Percentiles rank a stretch among this genome's conserved stretches.
Evolutionary conservation across 163 green algal species (phyloP).

Genomic region (Picocystis sp.): DNA sequence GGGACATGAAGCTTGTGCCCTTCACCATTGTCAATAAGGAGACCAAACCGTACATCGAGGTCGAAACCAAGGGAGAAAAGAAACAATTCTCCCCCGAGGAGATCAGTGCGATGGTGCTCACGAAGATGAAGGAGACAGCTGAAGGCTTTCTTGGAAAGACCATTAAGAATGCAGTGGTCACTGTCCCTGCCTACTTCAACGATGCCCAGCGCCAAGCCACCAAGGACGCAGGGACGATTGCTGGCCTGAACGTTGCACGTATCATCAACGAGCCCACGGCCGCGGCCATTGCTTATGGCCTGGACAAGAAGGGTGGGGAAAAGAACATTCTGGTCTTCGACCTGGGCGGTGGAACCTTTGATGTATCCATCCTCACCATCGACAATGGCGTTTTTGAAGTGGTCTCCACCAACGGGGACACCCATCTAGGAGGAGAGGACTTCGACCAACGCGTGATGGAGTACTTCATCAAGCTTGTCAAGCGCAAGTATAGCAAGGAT

Average conservation of each 20-base stretch:
- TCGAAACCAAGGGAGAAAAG: slow-evolving; percentile 15
- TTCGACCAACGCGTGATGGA: slow-evolving; percentile 99
- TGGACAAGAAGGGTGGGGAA: slow-evolving; percentile 88
- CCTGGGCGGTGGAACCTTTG: slow-evolving; percentile 94
- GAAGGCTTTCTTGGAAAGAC: slow-evolving; percentile 47
- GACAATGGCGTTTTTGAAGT: slow-evolving; percentile 98
- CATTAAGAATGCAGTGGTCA: slow-evolving; percentile 96
- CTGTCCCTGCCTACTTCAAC: slow-evolving; percentile 99
- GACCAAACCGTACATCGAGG: slow-evolving; percentile 26
- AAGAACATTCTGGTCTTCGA: slow-evolving; percentile 99
- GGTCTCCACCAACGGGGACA: slow-evolving; percentile 82
- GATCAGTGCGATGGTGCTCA: slow-evolving; percentile 81
- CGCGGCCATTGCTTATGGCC: slow-evolving; percentile 89
- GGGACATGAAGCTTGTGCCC: slow-evolving; percentile 60
- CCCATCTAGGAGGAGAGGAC: slow-evolving; percentile 94
- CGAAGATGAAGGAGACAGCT: slow-evolving; percentile 74
- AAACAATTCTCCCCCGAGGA: slow-evolving; percentile 84
- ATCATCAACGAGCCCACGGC: slow-evolving; percentile 99
- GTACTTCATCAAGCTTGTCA: slow-evolving; percentile 95
- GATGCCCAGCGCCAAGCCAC: slow-evolving; percentile 92
- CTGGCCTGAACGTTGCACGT: slow-evolving; percentile 85
- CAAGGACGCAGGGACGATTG: slow-evolving; percentile 81
- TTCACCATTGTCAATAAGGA: slow-evolving; percentile 47
- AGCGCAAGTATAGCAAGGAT: slow-evolving; percentile 53
- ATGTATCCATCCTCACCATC: slow-evolving; percentile 97